These are phyloP conservation scores for Eragrostis curvula DNA, from an alignment of 176 grass and related monocot genomes.

Conservation along the genomic window DNA sequence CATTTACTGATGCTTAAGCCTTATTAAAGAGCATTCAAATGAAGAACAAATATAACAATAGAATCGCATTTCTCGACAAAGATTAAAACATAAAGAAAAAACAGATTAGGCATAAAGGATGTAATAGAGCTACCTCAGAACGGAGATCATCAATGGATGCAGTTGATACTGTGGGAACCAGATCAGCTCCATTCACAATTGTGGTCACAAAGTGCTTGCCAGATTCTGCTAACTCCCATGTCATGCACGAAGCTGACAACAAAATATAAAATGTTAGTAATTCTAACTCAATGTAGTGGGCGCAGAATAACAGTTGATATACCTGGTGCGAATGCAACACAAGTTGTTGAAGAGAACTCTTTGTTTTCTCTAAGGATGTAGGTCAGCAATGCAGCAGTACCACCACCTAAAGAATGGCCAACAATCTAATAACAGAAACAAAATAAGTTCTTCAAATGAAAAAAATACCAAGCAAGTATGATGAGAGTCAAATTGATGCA, in stretches of 20 bases:
- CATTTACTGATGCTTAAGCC: slow-evolving; percentile 11
- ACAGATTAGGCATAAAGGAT: neutral
- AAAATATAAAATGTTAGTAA: slow-evolving; percentile 41
- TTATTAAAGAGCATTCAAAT: neutral
- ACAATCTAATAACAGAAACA: slow-evolving; percentile 82
- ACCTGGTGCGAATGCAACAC: slow-evolving; percentile 97
- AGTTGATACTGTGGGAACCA: slow-evolving; percentile 97
- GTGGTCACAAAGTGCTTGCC: slow-evolving; percentile 93
- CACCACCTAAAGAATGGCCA: slow-evolving; percentile 96
- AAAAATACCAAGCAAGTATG: slow-evolving; percentile 10
- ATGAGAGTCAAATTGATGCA: neutral
- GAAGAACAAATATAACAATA: slow-evolving; percentile 6
- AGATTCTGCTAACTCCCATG: slow-evolving; percentile 97
- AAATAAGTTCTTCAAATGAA: slow-evolving; percentile 23
- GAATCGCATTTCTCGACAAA: neutral
- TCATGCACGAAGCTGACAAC: slow-evolving; percentile 93
- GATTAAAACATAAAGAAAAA: slow-evolving; percentile 15
- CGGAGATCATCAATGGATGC: slow-evolving; percentile 95
- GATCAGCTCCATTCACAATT: slow-evolving; percentile 89
- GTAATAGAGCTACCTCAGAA: slow-evolving; percentile 71
- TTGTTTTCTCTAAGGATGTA: slow-evolving; percentile 93
- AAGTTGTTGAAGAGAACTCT: slow-evolving; percentile 79
- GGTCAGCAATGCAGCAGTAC: slow-evolving; percentile 91
- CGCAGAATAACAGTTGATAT: slow-evolving; percentile 13
- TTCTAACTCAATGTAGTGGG: slow-evolving; percentile 26